These are phyloP conservation scores for Plasmodium malariae DNA, from an alignment of 169 alveolate genomes.

Conservation along the genomic window DNA sequence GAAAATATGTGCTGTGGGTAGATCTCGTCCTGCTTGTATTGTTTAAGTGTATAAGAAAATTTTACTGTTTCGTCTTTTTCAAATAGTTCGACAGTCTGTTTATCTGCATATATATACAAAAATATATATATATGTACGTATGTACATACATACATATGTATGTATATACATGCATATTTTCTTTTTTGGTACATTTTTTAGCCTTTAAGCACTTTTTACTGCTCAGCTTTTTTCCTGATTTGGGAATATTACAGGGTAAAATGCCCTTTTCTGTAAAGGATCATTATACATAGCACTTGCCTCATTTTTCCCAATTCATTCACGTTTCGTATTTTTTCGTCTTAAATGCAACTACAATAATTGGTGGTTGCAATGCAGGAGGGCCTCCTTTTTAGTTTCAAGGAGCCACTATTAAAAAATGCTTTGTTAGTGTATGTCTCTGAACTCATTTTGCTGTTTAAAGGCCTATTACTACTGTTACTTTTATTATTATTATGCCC, in stretches of 20 bases:
- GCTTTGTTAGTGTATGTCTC: slow-evolving; percentile 2
- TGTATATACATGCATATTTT: no score
- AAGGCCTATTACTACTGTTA: background rate
- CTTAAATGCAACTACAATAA: slow-evolving; percentile 66
- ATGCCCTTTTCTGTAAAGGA: background rate
- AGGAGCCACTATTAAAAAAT: background rate
- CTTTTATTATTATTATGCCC: no score
- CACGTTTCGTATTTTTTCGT: background rate
- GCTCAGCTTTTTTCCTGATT: background rate
- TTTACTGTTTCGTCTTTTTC: no score
- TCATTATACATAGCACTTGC: background rate
- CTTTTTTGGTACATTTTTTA: no score
- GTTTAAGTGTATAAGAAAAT: no score
- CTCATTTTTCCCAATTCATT: background rate
- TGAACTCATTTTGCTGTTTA: slow-evolving; percentile 18
- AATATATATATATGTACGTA: background rate
- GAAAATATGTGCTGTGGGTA: no score
- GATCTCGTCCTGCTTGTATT: no score
- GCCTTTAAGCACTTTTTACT: no score
- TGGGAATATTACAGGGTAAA: background rate
- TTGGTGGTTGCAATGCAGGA: slow-evolving; percentile 21
- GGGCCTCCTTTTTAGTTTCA: slow-evolving; percentile 19
- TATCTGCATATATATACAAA: no score
- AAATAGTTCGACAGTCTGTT: no score
- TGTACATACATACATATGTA: background rate